Conservation (phyloP, 805 yeast species). For the Myxozyma mucilagina region DNA sequence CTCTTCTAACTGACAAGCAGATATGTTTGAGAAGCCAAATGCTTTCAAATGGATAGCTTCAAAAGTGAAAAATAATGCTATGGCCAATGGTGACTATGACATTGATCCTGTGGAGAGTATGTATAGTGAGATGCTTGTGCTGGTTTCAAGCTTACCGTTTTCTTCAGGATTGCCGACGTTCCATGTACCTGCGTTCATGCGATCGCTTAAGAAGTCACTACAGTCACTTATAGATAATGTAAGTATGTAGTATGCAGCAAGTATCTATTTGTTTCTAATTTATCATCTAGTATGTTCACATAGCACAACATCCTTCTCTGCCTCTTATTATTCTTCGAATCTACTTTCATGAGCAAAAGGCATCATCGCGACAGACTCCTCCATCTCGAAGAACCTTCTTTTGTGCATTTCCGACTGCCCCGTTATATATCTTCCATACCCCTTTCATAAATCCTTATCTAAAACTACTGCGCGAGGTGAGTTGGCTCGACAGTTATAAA, state of each 20-base stretch:
- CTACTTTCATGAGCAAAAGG: constrained; percentile 14
- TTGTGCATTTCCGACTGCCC: constrained; percentile 19
- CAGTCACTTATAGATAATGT: constrained; percentile 16
- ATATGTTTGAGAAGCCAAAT: constrained; percentile 16
- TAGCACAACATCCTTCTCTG: constrained; percentile 21
- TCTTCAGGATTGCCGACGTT: constrained; percentile 10
- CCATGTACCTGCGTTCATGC: constrained; percentile 21
- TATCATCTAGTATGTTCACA: constrained; percentile 17
- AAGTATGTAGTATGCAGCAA: background rate
- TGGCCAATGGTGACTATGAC: background rate
- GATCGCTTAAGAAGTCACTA: constrained; percentile 8
- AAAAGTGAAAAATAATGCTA: background rate
- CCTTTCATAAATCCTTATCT: constrained; percentile 19
- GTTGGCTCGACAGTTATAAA: constrained; percentile 8
- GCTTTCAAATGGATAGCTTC: constrained; percentile 27
- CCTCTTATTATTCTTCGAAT: constrained; percentile 25
- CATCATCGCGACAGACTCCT: background rate
- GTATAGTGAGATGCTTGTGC: background rate
- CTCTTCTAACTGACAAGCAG: background rate
- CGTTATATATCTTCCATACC: constrained; percentile 26
- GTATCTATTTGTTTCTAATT: background rate
- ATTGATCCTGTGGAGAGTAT: background rate
- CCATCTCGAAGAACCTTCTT: constrained; percentile 9
- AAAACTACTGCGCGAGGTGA: constrained; percentile 2
- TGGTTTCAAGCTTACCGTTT: background rate